Percentiles rank a stretch among this genome's conserved stretches.
phyloP scores from a whole-genome alignment of 2,329 filamentous ascomycete species.

The Aspergillus sp. region DNA sequence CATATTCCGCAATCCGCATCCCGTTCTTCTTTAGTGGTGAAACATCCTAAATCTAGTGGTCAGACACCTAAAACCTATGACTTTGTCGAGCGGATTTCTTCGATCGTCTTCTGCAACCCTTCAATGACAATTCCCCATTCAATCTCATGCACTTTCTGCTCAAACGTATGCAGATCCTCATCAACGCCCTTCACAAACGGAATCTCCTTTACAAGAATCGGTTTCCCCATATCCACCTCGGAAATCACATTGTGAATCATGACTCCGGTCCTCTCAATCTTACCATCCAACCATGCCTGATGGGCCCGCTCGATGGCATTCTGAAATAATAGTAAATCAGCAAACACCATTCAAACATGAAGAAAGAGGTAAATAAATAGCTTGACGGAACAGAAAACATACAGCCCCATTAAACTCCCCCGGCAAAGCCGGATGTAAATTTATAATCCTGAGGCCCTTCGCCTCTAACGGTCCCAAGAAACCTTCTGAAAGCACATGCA shows the following conservation, averaged over 20 bases:
- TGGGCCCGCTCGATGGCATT: constrained; percentile 77
- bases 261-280: constrained; percentile 70
- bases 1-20: background rate
- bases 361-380: background rate
- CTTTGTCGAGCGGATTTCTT: constrained; percentile 29
- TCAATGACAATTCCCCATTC: constrained; percentile 81
- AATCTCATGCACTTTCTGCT: constrained; percentile 70
- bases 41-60: background rate
- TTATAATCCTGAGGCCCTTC: constrained; percentile 70
- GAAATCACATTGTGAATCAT: constrained; percentile 86
- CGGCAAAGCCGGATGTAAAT: constrained; percentile 74
- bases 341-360: background rate
- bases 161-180: constrained; percentile 64
- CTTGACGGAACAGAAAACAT: constrained; percentile 19
- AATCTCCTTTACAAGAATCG: constrained; percentile 71
- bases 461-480: constrained; percentile 69
- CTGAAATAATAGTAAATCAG: constrained; percentile 16
- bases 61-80: background rate
- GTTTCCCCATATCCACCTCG: constrained; percentile 76
- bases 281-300: constrained; percentile 68
- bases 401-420: constrained; percentile 73
- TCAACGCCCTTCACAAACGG: constrained; percentile 59
- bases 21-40: background rate
- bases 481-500: constrained; percentile 72
- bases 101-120: constrained; percentile 52